Percentiles rank a stretch among this genome's conserved stretches.
These are phyloP conservation scores for Alternaria consortialis DNA, from an alignment of 2,329 filamentous ascomycete species.

Conservation along the genomic window DNA sequence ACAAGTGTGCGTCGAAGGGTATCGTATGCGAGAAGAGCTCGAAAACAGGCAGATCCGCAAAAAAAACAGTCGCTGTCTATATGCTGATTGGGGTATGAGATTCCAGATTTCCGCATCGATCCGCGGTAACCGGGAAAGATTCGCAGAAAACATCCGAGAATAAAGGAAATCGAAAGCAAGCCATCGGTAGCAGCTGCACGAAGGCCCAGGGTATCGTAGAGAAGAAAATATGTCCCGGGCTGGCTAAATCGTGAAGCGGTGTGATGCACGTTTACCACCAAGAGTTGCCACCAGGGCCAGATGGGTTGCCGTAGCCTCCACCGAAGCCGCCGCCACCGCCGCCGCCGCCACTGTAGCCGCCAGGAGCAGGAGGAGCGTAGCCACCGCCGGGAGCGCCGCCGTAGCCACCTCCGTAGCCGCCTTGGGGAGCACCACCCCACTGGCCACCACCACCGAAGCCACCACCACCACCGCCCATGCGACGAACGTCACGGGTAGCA, in stretches of 20 bases:
- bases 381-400: constrained; percentile 54
- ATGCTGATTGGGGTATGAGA: constrained; percentile 60
- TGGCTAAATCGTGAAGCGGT: constrained; percentile 37
- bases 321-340: constrained; percentile 56
- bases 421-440: constrained; percentile 31
- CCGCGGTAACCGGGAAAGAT: constrained; percentile 45
- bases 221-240: constrained; percentile 36
- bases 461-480: constrained; percentile 62
- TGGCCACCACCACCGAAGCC: constrained; percentile 62
- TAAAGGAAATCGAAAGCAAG: constrained; percentile 36
- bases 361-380: constrained; percentile 57
- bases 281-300: constrained; percentile 68
- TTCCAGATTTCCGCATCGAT: constrained; percentile 53
- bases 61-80: constrained; percentile 62
- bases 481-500: constrained; percentile 87
- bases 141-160: constrained; percentile 46
- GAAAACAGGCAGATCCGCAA: constrained; percentile 53
- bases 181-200: constrained; percentile 28
- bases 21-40: constrained; percentile 52
- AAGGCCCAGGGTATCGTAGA: constrained; percentile 34
- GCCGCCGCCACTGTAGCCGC: constrained; percentile 52
- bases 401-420: constrained; percentile 66
- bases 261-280: constrained; percentile 66
- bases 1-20: constrained; percentile 47
- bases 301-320: constrained; percentile 74